Conservation (phyloP, 495 filamentous ascomycete genomes). For the Aspergillus biplanus region DNA sequence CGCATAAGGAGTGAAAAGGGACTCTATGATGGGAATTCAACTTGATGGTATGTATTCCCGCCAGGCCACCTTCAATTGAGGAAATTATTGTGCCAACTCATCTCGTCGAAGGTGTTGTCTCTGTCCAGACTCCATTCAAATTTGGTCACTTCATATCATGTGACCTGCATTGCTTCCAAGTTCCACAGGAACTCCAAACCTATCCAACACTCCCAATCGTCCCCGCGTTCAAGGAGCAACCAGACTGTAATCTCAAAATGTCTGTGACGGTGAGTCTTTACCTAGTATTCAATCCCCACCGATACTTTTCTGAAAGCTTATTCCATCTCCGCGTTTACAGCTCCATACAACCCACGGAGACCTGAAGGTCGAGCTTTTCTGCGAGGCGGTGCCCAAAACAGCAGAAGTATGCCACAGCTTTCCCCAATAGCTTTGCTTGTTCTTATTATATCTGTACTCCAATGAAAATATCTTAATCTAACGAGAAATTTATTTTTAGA, state of each 20-base stretch:
- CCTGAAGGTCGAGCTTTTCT: slow-evolving; percentile 96
- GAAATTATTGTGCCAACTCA: too few relatives aligned
- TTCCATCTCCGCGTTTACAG: slow-evolving; percentile 38
- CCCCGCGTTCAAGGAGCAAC: too few relatives aligned
- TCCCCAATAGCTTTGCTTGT: background rate
- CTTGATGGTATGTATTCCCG: too few relatives aligned
- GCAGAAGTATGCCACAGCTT: slow-evolving; percentile 59
- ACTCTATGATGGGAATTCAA: too few relatives aligned
- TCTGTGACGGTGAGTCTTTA: slow-evolving; percentile 35
- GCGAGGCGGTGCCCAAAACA: slow-evolving; percentile 90
- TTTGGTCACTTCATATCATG: slow-evolving; percentile 14
- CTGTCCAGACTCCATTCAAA: background rate
- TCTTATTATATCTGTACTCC: background rate
- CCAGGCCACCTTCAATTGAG: too few relatives aligned
- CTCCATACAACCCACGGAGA: slow-evolving; percentile 89
- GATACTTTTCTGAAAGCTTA: background rate
- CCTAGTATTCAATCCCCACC: background rate
- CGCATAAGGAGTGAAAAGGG: too few relatives aligned
- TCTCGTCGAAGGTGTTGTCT: background rate
- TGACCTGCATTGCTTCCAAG: slow-evolving; percentile 13
- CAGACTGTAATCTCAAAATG: slow-evolving; percentile 20
- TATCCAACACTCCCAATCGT: too few relatives aligned
- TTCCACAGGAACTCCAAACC: background rate
- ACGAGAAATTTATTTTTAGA: slow-evolving; percentile 50
- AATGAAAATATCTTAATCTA: slow-evolving; percentile 4